A percentile compares a stretch with the other conserved stretches of the same genome.
These are phyloP conservation scores for Thielaviopsis ethacetica DNA, from an alignment of 2,329 filamentous ascomycete species.

Conservation along the genomic window DNA sequence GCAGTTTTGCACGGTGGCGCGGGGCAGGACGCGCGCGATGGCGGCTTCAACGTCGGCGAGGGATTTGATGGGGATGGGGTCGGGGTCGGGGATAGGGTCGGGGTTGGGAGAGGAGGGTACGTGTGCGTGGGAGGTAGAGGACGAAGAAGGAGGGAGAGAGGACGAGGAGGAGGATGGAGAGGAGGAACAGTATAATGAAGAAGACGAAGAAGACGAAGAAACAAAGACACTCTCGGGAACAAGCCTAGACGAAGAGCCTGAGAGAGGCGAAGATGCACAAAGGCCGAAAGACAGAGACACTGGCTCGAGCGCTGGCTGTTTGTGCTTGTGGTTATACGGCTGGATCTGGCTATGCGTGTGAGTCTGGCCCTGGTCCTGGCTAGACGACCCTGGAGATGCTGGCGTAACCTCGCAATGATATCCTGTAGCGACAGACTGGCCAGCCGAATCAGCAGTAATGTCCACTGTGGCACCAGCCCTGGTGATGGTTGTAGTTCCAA, in stretches of 20 bases:
- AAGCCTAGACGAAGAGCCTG: background rate
- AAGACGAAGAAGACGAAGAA: background rate
- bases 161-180: background rate
- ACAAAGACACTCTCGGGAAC: background rate
- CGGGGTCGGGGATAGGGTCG: background rate
- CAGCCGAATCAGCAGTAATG: background rate
- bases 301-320: background rate
- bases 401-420: background rate
- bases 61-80: constrained; percentile 10
- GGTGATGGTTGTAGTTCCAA: background rate
- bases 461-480: background rate
- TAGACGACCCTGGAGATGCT: background rate
- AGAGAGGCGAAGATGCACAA: background rate
- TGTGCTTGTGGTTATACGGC: background rate
- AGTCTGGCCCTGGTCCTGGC: background rate
- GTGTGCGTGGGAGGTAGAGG: background rate
- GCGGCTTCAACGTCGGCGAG: constrained; percentile 17
- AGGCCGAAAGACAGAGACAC: background rate
- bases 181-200: background rate
- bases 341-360: background rate
- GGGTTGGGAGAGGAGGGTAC: background rate
- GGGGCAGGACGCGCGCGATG: constrained; percentile 20
- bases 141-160: background rate
- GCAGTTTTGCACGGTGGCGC: constrained; percentile 18
- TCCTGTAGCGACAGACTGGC: background rate